Evolutionary conservation across 1,139 yeast species (phyloP).

Genomic region (Pichia sp.): DNA sequence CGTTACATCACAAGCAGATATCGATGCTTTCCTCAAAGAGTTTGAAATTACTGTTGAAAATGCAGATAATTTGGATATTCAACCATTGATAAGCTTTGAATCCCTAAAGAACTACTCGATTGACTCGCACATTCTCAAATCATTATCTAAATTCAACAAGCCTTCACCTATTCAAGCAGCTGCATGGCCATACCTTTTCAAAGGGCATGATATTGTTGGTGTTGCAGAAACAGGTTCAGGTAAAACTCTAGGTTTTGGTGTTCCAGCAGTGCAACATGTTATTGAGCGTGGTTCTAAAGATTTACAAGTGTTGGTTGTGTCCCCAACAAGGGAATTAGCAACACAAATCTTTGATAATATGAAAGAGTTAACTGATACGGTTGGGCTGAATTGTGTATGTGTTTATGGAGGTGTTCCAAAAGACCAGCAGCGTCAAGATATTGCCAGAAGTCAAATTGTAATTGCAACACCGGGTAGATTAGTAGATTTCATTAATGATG

Average conservation of each 20-base stretch:
- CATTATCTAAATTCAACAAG: slow-evolving; percentile 62
- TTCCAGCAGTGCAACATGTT: slow-evolving; percentile 84
- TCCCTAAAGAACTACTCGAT: slow-evolving; percentile 42
- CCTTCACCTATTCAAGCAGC: slow-evolving; percentile 98
- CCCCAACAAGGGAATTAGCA: slow-evolving; percentile 97
- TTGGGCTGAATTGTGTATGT: slow-evolving; percentile 68
- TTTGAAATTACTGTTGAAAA: slow-evolving; percentile 83
- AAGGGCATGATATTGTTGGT: slow-evolving; percentile 84
- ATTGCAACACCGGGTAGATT: slow-evolving; percentile 98
- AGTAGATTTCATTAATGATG: slow-evolving; percentile 85
- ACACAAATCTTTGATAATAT: slow-evolving; percentile 87
- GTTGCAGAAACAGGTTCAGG: slow-evolving; percentile 99
- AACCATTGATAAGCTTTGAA: slow-evolving; percentile 68
- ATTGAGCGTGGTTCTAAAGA: slow-evolving; percentile 39
- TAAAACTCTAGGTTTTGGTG: slow-evolving; percentile 95
- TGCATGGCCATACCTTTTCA: slow-evolving; percentile 87
- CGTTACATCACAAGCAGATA: slow-evolving; percentile 42
- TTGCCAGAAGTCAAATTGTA: slow-evolving; percentile 59
- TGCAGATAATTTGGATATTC: slow-evolving; percentile 40
- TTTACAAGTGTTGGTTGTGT: slow-evolving; percentile 71
- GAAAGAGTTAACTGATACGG: slow-evolving; percentile 53
- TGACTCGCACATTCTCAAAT: slow-evolving; percentile 46
- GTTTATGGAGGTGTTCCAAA: slow-evolving; percentile 97
- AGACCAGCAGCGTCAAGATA: slow-evolving; percentile 72
- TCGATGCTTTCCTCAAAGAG: slow-evolving; percentile 54